Evolutionary conservation across 2,329 filamentous ascomycete genomes (phyloP), one percentile per base, ranked within the genome.

Genomic region (Canariomyces notabilis): DNA sequence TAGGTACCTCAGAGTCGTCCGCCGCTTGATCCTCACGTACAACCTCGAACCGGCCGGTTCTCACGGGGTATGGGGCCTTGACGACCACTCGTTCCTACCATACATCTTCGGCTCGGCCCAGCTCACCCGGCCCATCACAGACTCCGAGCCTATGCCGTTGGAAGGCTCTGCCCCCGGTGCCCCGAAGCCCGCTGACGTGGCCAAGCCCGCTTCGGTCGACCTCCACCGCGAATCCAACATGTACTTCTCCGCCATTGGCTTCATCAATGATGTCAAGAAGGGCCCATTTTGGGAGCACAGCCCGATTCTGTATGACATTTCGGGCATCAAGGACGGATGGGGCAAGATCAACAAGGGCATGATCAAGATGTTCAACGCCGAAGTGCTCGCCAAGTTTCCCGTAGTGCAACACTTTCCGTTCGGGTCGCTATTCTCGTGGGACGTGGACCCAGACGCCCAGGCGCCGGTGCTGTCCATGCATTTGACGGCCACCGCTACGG

Each of bases 321-420:
- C 89, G 0, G 93, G 93, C 9, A 86, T 98, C 53, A 82, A 80
- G 56, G 83, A 85, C 46, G 87, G 93, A n/a, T 98, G 93, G 93
- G 93, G 87, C 29, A 98, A 98, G 72, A 95, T 98, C 61, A 97
- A 98, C 68, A 90, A 90, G 73, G 93, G 93, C 42, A 97, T 98
- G 93, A 81, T 98, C 60, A 98, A 97, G 68, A 98, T 98, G 93
- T 98, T 91, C 70, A 89, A 94, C 56, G 93, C 88, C 15, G 93
- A 98, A 70, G 93, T 98, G 3, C 74, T 98, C 12, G 88, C 87
- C 32, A 98, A 98, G 66, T 96, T 96, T 61, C 93, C 93, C 2
- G 93, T 98, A 2, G 89, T 98, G n/a, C 93, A 98, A 67, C 93
- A 98, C 67, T 97, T 93, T 56, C 79, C 77, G 2, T 91, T 93